phyloP scores from a whole-genome alignment of 495 filamentous ascomycete genomes.

The Entonaema liquescens region DNA sequence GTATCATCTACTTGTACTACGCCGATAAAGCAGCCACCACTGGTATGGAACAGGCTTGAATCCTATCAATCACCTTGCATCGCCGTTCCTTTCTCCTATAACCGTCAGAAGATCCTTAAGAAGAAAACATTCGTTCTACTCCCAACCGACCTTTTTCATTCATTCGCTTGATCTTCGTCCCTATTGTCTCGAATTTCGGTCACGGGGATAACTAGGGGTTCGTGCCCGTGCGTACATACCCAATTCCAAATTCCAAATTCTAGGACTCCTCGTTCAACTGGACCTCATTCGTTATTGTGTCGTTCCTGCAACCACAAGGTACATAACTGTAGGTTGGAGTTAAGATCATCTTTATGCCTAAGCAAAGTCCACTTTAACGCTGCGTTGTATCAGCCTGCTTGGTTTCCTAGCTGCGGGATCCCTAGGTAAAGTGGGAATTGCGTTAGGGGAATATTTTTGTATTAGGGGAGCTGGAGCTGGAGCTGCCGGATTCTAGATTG shows the following conservation, averaged over 20 bases:
- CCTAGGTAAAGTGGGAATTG: conserved; percentile 14
- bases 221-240: conserved; percentile 34
- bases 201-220: conserved; percentile 9
- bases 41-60: conserved; percentile 31
- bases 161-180: conserved; percentile 13
- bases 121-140: conserved; percentile 19
- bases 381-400: conserved; percentile 13
- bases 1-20: conserved; percentile 16
- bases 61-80: not conserved
- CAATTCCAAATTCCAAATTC: not conserved
- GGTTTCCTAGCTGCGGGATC: not conserved
- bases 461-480: no score
- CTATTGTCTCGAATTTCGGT: conserved; percentile 28
- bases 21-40: conserved; percentile 17
- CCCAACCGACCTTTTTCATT: conserved; percentile 19
- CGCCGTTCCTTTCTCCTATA: not conserved
- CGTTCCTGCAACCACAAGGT: conserved; percentile 8
- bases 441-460: conserved; percentile 11
- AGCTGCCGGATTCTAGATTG: conserved; percentile 20
- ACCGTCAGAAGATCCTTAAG: conserved; percentile 6
- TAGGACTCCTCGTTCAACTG: not conserved
- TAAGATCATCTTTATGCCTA: conserved; percentile 10
- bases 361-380: conserved; percentile 8
- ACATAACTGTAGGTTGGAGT: conserved; percentile 7
- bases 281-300: not conserved